A percentile compares a stretch with the other conserved stretches of the same genome.
Evolutionary conservation across 768 basidiomycete genomes (phyloP).

Genomic region (Rhizopogon salebrosus): DNA sequence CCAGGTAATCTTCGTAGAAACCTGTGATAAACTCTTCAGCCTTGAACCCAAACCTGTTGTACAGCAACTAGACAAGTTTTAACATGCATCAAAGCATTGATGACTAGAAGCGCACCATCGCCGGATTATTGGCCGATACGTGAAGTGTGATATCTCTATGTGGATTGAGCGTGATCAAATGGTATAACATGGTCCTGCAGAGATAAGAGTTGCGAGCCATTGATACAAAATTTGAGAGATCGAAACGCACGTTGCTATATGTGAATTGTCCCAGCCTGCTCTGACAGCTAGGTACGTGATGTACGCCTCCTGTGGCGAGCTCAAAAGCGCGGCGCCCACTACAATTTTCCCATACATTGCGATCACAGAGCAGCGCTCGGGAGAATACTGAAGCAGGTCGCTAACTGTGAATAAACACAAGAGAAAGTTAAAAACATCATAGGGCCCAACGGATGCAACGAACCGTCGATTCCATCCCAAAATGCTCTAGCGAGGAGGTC

Average conservation of each 20-base stretch:
- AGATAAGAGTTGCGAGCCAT: background rate
- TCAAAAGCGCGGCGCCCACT: conserved; percentile 70
- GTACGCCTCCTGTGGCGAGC: conserved; percentile 76
- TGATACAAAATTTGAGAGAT: background rate
- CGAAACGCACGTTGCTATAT: conserved; percentile 62
- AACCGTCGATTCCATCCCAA: conserved; percentile 77
- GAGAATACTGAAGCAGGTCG: conserved; percentile 62
- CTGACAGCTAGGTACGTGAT: conserved; percentile 79
- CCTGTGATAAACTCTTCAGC: conserved; percentile 79
- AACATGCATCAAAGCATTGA: conserved; percentile 5
- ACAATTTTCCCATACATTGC: conserved; percentile 68
- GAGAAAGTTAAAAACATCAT: conserved; percentile 2
- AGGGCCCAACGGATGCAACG: conserved; percentile 9
- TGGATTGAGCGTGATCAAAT: conserved; percentile 67
- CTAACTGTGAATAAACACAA: conserved; percentile 41
- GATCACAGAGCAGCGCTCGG: conserved; percentile 72
- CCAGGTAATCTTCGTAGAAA: conserved; percentile 79
- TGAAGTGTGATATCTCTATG: conserved; percentile 77
- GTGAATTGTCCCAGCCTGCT: conserved; percentile 75
- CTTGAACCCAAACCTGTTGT: conserved; percentile 86
- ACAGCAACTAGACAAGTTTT: conserved; percentile 49
- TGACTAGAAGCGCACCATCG: conserved; percentile 47
- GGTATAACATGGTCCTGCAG: conserved; percentile 68
- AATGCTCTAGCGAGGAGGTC: conserved; percentile 63
- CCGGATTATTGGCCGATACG: conserved; percentile 76